Evolutionary conservation across 23 red algal genomes (phyloP), one percentile per base, ranked within the genome.

Genomic region (Gracilaria domingensis): DNA sequence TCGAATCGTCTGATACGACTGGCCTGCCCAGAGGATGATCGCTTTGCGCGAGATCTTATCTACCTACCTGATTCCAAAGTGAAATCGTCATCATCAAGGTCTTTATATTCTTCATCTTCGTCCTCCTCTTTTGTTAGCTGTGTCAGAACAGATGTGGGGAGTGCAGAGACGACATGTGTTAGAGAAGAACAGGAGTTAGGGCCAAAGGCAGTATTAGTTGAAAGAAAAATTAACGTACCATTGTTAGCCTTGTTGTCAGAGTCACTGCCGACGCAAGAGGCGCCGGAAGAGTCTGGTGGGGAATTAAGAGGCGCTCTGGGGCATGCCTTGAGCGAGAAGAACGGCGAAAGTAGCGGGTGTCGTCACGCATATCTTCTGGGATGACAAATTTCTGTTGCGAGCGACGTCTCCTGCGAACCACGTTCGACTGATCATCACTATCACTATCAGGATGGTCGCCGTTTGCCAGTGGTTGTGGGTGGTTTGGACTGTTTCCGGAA

Each of bases 21-120:
- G 34, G 66, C 67, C 33, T 64, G 79, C 9, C 54, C 9, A 45
- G 79, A 65, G 1, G 53, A 24, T 39, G 79, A 59, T 38, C 54
- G 79, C 53, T 65, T 59, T 62, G 14, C 21, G 0, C 54, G 79
- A 82, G 79, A n/a, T 62, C 79, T 59, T 20, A 75, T 48, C 58
- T 81, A 69, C 25, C 87, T 44, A 21, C 12, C 55, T 62, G 75
- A 33, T 35, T 47, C 35, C 25, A 83, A 77, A 26, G 61, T 84
- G 53, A 80, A 90, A 53, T 92, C 89, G 14, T 92, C 89, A 73
- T 92, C 89, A 76, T 92, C 89, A 24, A 76, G 50, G 67, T 92
- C 89, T 37, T 83, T 60, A 14, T 69, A 45, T 30, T 84, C 89
- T 9, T 92, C 89, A 23, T 84, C 89, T 42, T 84, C 89, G 8